Evolutionary conservation across 352 stramenopile genomes (phyloP), one percentile per base, ranked within the genome.

Genomic region (Pythium monospermum): DNA sequence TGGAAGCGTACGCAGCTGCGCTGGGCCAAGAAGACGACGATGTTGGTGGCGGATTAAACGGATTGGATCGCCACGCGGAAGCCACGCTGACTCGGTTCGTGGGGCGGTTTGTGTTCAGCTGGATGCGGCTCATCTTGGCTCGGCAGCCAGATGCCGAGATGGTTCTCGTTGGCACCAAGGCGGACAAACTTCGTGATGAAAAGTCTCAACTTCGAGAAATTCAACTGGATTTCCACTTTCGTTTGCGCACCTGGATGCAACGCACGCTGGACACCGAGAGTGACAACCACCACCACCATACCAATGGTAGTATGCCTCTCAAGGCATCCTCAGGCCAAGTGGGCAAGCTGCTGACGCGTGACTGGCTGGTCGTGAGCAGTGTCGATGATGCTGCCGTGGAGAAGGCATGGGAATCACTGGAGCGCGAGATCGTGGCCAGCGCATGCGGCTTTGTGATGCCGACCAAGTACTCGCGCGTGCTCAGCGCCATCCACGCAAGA

Each of bases 81-180:
- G 23, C 49, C 16, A 28, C 25, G 6, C 44, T 61, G 22, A 30
- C 30, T 4, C 28, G 39, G 0, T 62, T 62, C 33, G 40, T 57
- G n/a, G 4, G 30, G 12, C 10, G 16, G 27, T 53, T 51, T 15
- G 28, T 64, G 18, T 59, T 55, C 13, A 48, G 49, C 13, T 64
- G 57, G 49, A 53, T 64, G 7, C 49, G 57, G 6, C 6, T 28
- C 4, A 57, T 63, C 21, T 25, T 53, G 16, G 32, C 55, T 13
- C 55, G 35, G 7, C 37, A 57, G n/a, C 35, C 48, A 21, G 55
- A 63, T n/a, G 48, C 55, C 16, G 39, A 53, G 18, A 53, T 63
- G 36, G 25, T 53, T 3, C 39, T 63, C 6, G 48, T 63, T 5
- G 55, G 55, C 2, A 63, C 55, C 11, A 63, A 61, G 30, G 31